Evolutionary conservation across 257 asterid genomes (phyloP), one percentile per base, ranked within the genome.

Genomic region (Eucommia ulmoides): DNA sequence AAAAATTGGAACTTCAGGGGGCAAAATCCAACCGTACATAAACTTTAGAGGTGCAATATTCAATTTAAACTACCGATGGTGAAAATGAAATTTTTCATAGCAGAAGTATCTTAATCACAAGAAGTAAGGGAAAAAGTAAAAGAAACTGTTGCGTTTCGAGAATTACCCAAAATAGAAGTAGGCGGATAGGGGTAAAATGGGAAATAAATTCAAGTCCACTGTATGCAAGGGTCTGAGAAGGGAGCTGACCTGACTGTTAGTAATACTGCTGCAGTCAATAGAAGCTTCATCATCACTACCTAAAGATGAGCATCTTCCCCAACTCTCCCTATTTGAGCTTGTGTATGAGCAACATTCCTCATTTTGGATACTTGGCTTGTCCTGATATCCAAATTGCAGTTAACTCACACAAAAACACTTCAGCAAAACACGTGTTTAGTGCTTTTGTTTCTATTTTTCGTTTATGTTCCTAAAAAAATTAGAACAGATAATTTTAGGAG

Each of bases 281-380:
- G 78, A 66, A 65, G 75, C 75, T 35, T 59, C 74, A 47, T 73
- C 84, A 51, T 89, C 84, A 15, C 94, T 81, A 55, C 98, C 96
- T 24, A 83, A 77, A 50, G 94, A 86, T 7, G 94, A 81, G 86
- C 96, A 83, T 67, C 98, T 72, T 67, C 98, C 98, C 96, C 98
- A 91, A 52, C 98, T 85, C 55, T 85, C 96, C 71, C 91, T 75
- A 46, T 79, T 91, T 25, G 98, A 91, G 76, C 95, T 91, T 52
- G 96, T 79, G 73, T 71, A 81, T 10, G 98, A 91, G 71, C 80
- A 83, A 51, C 93, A 80, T 66, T 85, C 99, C 47, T 91, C 99
- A 69, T 80, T 75, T 56, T 65, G 81, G 23, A 73, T 74, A 23
- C 66, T 56, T 45, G 67, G 72, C 65, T 86, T 82, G 60, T 75